Evolutionary conservation across 2,329 filamentous ascomycete species (phyloP).

Genomic region (Xylaria sp.): DNA sequence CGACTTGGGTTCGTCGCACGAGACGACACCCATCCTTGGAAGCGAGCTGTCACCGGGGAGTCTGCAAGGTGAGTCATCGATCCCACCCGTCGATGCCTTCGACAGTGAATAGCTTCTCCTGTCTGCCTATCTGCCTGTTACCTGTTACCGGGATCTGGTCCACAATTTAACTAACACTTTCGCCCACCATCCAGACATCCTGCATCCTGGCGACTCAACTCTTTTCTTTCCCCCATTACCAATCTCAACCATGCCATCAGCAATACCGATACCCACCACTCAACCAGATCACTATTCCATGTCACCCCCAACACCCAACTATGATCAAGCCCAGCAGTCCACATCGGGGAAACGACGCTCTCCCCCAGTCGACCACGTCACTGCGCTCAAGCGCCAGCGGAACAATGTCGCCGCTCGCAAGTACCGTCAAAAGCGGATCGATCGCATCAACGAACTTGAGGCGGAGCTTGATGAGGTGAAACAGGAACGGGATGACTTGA

Average conservation of each 20-base stretch:
- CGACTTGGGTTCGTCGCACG: slow-evolving; percentile 38
- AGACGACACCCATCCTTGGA: slow-evolving; percentile 41
- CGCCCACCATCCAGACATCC: slow-evolving; percentile 35
- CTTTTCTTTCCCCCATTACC: slow-evolving; percentile 41
- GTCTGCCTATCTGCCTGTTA: slow-evolving; percentile 11
- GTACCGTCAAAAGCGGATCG: slow-evolving; percentile 76
- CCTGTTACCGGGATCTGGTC: neutral
- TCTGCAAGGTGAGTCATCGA: slow-evolving; percentile 42
- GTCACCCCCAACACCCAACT: slow-evolving; percentile 32
- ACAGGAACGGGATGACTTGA: slow-evolving; percentile 70
- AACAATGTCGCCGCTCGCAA: slow-evolving; percentile 78
- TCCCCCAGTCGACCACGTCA: slow-evolving; percentile 46
- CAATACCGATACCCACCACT: slow-evolving; percentile 29
- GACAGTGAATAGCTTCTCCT: neutral
- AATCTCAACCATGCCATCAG: slow-evolving; percentile 32
- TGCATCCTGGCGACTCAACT: slow-evolving; percentile 40
- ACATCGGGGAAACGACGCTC: slow-evolving; percentile 45
- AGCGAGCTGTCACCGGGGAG: slow-evolving; percentile 40
- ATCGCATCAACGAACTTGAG: slow-evolving; percentile 72
- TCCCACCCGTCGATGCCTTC: slow-evolving; percentile 6
- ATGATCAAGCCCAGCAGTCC: slow-evolving; percentile 41
- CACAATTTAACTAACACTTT: slow-evolving; percentile 27
- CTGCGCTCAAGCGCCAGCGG: slow-evolving; percentile 67
- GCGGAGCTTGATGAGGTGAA: slow-evolving; percentile 66
- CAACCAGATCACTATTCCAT: slow-evolving; percentile 34